Percentiles rank a stretch among this genome's conserved stretches.
These are phyloP conservation scores for Eucalyptus tenuipes DNA, from an alignment of 345 rosid genomes.

Conservation along the genomic window DNA sequence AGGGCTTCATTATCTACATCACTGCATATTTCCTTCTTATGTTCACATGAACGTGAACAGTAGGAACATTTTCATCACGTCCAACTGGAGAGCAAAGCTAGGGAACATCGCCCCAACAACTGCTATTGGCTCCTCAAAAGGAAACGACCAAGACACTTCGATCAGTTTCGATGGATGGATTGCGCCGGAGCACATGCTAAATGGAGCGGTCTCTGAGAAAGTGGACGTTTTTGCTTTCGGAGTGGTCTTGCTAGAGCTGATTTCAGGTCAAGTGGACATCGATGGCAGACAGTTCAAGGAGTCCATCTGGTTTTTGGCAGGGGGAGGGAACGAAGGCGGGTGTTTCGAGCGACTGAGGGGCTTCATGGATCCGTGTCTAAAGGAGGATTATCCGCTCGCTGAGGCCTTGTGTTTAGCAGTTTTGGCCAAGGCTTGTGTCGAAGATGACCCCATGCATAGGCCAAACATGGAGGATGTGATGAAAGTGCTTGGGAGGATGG, in stretches of 20 bases:
- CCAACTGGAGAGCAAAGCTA: constrained; percentile 44
- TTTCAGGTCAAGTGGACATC: constrained; percentile 19
- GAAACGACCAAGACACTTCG: not conserved
- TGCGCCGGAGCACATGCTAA: constrained; percentile 11
- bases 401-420: constrained; percentile 48
- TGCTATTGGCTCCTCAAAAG: not conserved
- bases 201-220: constrained; percentile 17
- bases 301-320: constrained; percentile 24
- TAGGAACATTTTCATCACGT: constrained; percentile 22
- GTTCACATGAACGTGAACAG: constrained; percentile 24
- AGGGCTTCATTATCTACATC: constrained; percentile 37
- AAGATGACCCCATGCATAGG: constrained; percentile 40
- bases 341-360: constrained; percentile 44
- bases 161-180: not conserved
- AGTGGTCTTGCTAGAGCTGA: constrained; percentile 38
- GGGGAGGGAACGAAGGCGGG: constrained; percentile 26
- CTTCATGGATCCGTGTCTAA: constrained; percentile 40
- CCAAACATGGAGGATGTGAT: constrained; percentile 44
- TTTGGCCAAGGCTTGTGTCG: constrained; percentile 48
- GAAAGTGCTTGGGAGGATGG: constrained; percentile 44
- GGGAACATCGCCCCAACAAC: constrained; percentile 13
- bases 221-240: constrained; percentile 37
- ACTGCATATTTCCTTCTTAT: constrained; percentile 36
- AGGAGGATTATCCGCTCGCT: constrained; percentile 29
- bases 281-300: constrained; percentile 16